phyloP scores from a whole-genome alignment of 2,329 filamentous ascomycete species.

The Celoporthe dispersa region DNA sequence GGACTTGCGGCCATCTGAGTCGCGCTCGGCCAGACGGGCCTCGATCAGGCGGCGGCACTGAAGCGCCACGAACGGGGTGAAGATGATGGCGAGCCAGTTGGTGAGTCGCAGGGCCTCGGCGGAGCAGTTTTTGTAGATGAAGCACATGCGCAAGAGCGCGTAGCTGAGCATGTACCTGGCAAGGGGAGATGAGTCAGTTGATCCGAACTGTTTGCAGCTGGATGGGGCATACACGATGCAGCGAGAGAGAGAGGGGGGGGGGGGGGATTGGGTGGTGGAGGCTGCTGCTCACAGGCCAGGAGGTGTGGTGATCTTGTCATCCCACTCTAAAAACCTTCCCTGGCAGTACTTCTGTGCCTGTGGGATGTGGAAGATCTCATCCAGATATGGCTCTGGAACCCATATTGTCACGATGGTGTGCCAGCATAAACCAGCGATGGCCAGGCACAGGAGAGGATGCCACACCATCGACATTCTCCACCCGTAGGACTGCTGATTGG shows the following conservation, averaged over 20 bases:
- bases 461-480: slow-evolving; percentile 13
- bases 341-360: slow-evolving; percentile 88
- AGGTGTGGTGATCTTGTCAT: slow-evolving; percentile 96
- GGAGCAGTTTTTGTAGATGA: slow-evolving; percentile 40
- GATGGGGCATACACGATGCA: slow-evolving; percentile 30
- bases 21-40: slow-evolving; percentile 42
- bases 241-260: slow-evolving; percentile 24
- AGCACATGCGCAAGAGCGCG: slow-evolving; percentile 39
- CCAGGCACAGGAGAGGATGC: slow-evolving; percentile 34
- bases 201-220: background rate
- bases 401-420: slow-evolving; percentile 42
- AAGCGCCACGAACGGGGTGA: slow-evolving; percentile 51
- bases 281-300: slow-evolving; percentile 75
- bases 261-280: too few relatives aligned
- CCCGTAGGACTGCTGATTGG: background rate
- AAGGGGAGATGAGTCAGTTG: slow-evolving; percentile 32
- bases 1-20: slow-evolving; percentile 24
- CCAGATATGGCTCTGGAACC: slow-evolving; percentile 62
- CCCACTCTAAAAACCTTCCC: slow-evolving; percentile 78
- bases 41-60: slow-evolving; percentile 59
- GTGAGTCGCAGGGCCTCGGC: slow-evolving; percentile 51
- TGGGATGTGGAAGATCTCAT: slow-evolving; percentile 87
- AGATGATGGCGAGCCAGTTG: slow-evolving; percentile 50
- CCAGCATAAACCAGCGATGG: slow-evolving; percentile 39
- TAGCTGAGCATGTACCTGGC: slow-evolving; percentile 53